Base-by-base conservation (phyloP, 495 filamentous ascomycete species). In the Tuber magnatum region DNA sequence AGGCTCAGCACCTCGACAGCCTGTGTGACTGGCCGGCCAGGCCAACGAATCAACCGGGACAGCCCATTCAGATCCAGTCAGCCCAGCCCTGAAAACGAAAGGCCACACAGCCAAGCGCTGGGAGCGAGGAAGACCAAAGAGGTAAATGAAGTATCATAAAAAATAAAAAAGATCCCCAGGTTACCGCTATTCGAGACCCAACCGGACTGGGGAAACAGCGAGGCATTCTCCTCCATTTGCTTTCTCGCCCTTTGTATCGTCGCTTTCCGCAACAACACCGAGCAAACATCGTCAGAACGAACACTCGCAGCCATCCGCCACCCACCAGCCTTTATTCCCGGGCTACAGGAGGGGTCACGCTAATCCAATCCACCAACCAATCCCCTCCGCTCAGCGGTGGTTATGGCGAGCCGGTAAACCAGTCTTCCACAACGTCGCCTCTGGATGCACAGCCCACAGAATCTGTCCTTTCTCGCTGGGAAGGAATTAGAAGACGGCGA, bases 401-500 rank as follows among this genome's bases (percentile, higher is more conserved):
- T 28, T 68, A 78, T 78, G 76, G 70, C 32, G 65, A 68, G 70
- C 70, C 76, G 69, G 76, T 78, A 70, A 46, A 42, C 44, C 46
- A 69, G 41, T 40, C 46, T 39, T 56, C 35, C 44, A n/a, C 24
- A 65, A 32, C 28, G 32, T 41, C n/a, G 40, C 32, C 43, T 69
- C 71, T 69, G 69, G 71, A 71, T 74, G 75, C 74, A 51, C 35
- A 18, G 42, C 28, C n/a, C 68, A 72, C 38, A 68, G 69, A 65
- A 18, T 24, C 44, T 65, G 71, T 38, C 75, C 69, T 51, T 71
- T 75, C 68, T 51, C n/a, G 44, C 71, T 68, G 48, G 39, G 76
- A 78, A 46, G 35, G 68, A 43, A 43, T 51, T 70, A 41, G 43
- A 51, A 10, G 43, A 40, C 38, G 73, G 35, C 41, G 22, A 42